Base-by-base conservation (phyloP, 129 eudicot species). In the Pittosporum tobira region DNA sequence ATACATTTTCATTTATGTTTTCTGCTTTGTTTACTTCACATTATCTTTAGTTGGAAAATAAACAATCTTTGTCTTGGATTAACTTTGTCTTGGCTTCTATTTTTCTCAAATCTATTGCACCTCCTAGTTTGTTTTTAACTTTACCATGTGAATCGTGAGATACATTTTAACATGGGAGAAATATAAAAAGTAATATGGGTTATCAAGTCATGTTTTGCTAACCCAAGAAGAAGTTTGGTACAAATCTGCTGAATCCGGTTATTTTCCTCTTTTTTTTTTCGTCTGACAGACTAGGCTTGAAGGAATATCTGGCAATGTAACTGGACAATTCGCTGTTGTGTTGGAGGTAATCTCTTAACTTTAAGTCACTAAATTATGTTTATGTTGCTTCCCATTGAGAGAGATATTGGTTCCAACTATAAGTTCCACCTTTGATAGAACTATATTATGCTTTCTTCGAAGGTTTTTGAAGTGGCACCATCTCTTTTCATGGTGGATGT, bases 401-500 rank as follows among this genome's bases (percentile, higher is more conserved):
- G 29, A 38, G 21, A 57, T n/a, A 25, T 31, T 48, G 69, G 18
- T 22, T 49, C 18, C 49, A 4, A 4, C 18, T 36, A 25, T 8
- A 19, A 38, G 5, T 30, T 47, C 21, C 15, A n/a, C 12, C 30
- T 29, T 38, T 36, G 52, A 38, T 30, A 9, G 16, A 14, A n/a
- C 16, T 30, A n/a, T n/a, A n/a, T 29, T 56, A n/a, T 31, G 30
- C 55, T 38, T 62, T n/a, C 44, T 48, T 37, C 52, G 2, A 24
- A 93, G 99, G 88, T 93, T 21, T 93, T 65, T 75, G 96, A 93
- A 75, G 96, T 88, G 23, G 96, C 94, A 18, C 84, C 94, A 28
- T 81, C 94, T 29, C 91, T 93, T 65, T 93, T 74, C 70, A 93
- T 93, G 99, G 94, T 87, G 51, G 96, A 93, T 77, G 99, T 87